Base-by-base conservation (phyloP, 257 asterid genomes). In the Nicotiana tabacum region DNA sequence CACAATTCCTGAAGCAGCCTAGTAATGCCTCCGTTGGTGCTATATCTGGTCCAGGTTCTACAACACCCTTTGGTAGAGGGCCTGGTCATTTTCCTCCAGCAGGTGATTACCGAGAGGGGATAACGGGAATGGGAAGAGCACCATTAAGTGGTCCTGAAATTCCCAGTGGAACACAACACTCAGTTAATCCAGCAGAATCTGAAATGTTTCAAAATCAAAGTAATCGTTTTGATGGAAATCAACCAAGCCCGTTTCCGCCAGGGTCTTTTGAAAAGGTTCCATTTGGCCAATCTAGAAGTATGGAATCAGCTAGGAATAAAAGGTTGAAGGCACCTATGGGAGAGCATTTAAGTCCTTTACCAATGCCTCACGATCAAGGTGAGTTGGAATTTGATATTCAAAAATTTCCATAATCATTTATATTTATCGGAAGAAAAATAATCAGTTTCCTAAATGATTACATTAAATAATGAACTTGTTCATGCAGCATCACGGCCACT, bases 351-450 rank as follows among this genome's bases (percentile, higher is more conserved):
- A 87, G 86, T 87, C 82, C 91, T 70, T 89, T 86, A n/a, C 83
- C 88, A 6, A 85, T 83, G 86, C 82, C 84, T 79, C 80, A 53
- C 70, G 94, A 90, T 82, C 97, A 89, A 89, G 95, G 98, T 95
- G 69, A 83, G 77, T 83, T 82, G 21, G 65, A 43, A 81, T 39
- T 17, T 46, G 17, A 3, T 69, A 17, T 61, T 30, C 56, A 18
- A 12, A 48, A 30, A 77, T 61, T 66, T 78, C 43, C 53, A 12
- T 10, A 16, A 55, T 76, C 27, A 61, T 37, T 48, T 30, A 18
- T 51, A 9, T 43, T 43, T 43, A 9, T 55, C 30, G 10, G 15
- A 51, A 76, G 62, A 76, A 32, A 46, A 46, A 24, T 21, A 21
- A 72, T 21, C 4, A 13, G 15, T 74, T 55, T 74, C 62, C 62